Evolutionary conservation across 805 yeast genomes (phyloP).

Genomic region (Pichia sporocuriosa): DNA sequence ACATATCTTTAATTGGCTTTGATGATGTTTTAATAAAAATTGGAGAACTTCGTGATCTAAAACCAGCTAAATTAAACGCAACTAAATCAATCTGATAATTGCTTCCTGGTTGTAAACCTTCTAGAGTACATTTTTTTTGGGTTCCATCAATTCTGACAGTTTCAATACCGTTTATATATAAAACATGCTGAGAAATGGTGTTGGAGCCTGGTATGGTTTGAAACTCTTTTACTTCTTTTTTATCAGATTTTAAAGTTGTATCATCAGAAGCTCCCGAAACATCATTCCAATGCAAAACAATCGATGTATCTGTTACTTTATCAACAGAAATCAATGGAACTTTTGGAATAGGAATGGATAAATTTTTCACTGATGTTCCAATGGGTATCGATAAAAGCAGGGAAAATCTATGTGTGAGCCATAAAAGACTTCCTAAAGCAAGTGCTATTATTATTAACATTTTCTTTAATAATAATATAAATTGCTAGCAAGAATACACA

Average conservation of each 20-base stretch:
- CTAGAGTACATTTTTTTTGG: constrained; percentile 31
- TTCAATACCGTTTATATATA: constrained; percentile 36
- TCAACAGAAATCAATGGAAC: constrained; percentile 51
- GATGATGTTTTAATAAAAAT: constrained; percentile 35
- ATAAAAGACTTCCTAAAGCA: constrained; percentile 9
- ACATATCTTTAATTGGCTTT: constrained; percentile 12
- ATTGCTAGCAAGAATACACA: neutral
- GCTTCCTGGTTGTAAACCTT: constrained; percentile 29
- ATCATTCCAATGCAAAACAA: constrained; percentile 51
- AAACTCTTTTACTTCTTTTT: neutral
- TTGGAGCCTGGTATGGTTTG: constrained; percentile 15
- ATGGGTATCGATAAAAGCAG: constrained; percentile 35
- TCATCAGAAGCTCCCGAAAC: constrained; percentile 1
- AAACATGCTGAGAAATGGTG: constrained; percentile 29
- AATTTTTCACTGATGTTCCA: constrained; percentile 37
- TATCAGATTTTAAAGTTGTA: neutral
- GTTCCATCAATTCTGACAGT: constrained; percentile 30
- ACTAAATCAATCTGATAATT: constrained; percentile 39
- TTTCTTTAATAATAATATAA: neutral
- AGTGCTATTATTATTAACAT: constrained; percentile 2
- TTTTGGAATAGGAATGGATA: constrained; percentile 49
- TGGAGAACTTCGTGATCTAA: constrained; percentile 36
- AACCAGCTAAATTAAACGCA: constrained; percentile 34
- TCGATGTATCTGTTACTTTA: constrained; percentile 38
- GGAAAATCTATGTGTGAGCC: constrained; percentile 28